A percentile compares a stretch with the other conserved stretches of the same genome.
Evolutionary conservation across 2,329 filamentous ascomycete genomes (phyloP).

Genomic region (Fusarium sp.): DNA sequence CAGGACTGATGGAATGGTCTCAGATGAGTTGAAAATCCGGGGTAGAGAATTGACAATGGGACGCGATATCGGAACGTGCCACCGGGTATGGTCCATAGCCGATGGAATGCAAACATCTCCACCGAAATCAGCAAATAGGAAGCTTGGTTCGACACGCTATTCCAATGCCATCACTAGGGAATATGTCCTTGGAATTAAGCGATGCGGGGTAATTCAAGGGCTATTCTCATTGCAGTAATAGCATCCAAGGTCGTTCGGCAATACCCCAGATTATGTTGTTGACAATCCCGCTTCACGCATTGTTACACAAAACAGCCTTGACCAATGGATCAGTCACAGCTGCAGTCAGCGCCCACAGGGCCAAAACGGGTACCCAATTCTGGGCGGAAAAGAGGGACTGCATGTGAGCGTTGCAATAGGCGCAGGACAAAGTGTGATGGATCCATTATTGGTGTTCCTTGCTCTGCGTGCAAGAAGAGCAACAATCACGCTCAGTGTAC

Average conservation of each 20-base stretch:
- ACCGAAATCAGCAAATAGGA: neutral
- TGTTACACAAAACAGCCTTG: neutral
- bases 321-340: neutral
- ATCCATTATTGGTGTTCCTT: neutral
- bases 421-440: conserved; percentile 10
- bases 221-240: neutral
- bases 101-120: neutral
- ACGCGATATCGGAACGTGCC: neutral
- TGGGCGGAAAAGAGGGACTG: neutral
- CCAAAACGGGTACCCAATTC: neutral
- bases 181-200: neutral
- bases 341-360: accelerated
- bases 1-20: neutral
- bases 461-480: neutral
- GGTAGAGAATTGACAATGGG: neutral
- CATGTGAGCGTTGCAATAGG: neutral
- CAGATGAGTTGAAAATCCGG: neutral
- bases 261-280: neutral
- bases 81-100: conserved; percentile 14
- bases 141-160: neutral
- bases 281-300: neutral
- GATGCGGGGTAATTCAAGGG: neutral
- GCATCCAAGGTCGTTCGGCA: accelerated
- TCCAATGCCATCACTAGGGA: accelerated
- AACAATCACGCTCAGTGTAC: neutral